phyloP scores from a whole-genome alignment of 1,139 yeast genomes.

The Nadsonia starkeyi-henricii region DNA sequence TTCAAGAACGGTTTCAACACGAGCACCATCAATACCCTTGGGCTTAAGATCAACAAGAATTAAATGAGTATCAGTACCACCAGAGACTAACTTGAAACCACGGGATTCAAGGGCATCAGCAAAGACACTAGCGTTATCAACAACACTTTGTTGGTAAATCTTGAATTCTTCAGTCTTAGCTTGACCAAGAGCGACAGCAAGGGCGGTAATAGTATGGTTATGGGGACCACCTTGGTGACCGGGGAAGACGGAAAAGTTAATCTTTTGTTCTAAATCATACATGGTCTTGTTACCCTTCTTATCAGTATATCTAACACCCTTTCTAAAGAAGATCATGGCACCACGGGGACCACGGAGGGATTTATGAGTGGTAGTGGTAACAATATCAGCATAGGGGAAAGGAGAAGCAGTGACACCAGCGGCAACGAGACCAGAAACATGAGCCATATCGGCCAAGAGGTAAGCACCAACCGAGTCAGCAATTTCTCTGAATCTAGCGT shows the following conservation, averaged over 20 bases:
- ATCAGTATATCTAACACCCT: conserved; percentile 72
- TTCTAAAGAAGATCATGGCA: conserved; percentile 85
- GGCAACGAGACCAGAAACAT: conserved; percentile 84
- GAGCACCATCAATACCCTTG: conserved; percentile 85
- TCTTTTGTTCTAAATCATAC: conserved; percentile 78
- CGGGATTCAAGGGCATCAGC: conserved; percentile 52
- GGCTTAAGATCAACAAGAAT: conserved; percentile 74
- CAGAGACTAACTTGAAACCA: conserved; percentile 73
- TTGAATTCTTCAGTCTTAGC: conserved; percentile 75
- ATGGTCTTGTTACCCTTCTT: conserved; percentile 79
- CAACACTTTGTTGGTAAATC: conserved; percentile 71
- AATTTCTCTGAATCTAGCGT: conserved; percentile 74
- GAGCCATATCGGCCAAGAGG: conserved; percentile 90
- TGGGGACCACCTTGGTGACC: conserved; percentile 99
- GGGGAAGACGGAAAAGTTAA: conserved; percentile 94
- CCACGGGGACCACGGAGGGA: conserved; percentile 98
- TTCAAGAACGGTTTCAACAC: conserved; percentile 85
- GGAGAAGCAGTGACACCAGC: conserved; percentile 91
- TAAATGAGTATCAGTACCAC: conserved; percentile 91
- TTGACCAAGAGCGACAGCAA: conserved; percentile 89
- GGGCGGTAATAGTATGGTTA: conserved; percentile 91
- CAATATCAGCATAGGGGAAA: conserved; percentile 87
- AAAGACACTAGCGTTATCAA: conserved; percentile 64
- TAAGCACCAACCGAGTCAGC: conserved; percentile 92
- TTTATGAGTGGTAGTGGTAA: conserved; percentile 94